These are phyloP conservation scores for Mucor piriformis DNA, from an alignment of 371 early-diverging fungal species.

Conservation along the genomic window DNA sequence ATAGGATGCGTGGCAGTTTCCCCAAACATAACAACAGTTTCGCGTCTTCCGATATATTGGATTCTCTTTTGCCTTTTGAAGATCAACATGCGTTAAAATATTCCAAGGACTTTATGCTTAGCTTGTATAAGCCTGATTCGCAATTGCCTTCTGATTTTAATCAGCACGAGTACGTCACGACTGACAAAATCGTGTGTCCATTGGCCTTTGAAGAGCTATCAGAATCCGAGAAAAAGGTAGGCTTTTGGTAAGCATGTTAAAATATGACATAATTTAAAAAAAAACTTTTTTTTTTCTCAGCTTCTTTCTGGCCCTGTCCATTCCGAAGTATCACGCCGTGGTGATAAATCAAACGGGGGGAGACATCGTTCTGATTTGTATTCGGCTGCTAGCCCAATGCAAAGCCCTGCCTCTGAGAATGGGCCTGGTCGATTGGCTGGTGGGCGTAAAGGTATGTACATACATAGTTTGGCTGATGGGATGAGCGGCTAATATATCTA, in stretches of 20 bases:
- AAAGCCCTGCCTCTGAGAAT: constrained; percentile 47
- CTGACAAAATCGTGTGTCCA: constrained; percentile 63
- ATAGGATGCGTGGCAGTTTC: constrained; percentile 52
- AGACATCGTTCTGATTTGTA: constrained; percentile 34
- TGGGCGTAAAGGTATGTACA: constrained; percentile 19
- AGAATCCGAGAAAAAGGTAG: constrained; percentile 73
- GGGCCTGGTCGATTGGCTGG: constrained; percentile 24
- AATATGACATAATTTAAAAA: too few species aligned
- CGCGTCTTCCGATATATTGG: constrained; percentile 12
- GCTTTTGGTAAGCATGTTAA: not conserved
- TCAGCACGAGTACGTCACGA: constrained; percentile 72
- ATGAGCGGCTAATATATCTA: not conserved
- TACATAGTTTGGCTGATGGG: not conserved
- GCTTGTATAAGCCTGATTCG: constrained; percentile 62
- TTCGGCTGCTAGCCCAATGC: constrained; percentile 31
- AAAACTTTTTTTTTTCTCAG: constrained; percentile 18
- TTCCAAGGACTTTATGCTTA: constrained; percentile 82
- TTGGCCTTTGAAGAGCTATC: constrained; percentile 66
- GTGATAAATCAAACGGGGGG: constrained; percentile 22
- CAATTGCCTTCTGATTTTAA: constrained; percentile 72
- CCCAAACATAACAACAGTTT: constrained; percentile 36
- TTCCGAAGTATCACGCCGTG: constrained; percentile 49
- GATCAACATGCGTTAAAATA: constrained; percentile 61
- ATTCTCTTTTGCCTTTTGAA: constrained; percentile 22
- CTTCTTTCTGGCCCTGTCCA: constrained; percentile 60